Evolutionary conservation across 176 grass and related monocot species (phyloP).

Genomic region (Bromus sterilis): DNA sequence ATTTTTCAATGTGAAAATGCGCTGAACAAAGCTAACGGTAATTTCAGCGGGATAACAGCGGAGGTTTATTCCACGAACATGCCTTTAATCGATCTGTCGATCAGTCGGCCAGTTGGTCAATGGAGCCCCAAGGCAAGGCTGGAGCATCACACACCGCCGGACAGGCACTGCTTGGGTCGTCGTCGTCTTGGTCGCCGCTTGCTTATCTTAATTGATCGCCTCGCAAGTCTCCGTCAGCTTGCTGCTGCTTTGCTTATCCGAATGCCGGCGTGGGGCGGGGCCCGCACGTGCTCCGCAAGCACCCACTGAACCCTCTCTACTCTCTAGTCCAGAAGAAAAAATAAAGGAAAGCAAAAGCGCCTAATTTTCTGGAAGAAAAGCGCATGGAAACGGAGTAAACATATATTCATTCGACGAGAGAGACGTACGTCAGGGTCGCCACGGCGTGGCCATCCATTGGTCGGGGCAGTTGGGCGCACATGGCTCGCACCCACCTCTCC

Average conservation of each 20-base stretch:
- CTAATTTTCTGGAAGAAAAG: neutral
- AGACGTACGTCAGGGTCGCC: neutral
- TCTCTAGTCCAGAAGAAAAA: neutral
- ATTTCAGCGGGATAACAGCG: neutral
- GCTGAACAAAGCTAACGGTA: too few species aligned
- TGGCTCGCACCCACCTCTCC: neutral
- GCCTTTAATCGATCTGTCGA: neutral
- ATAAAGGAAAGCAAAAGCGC: neutral
- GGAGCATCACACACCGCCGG: neutral
- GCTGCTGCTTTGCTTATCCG: neutral
- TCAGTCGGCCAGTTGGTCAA: neutral
- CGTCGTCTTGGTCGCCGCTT: neutral
- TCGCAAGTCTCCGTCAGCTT: neutral
- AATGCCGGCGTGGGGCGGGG: neutral
- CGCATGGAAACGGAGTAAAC: neutral
- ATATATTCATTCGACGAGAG: neutral
- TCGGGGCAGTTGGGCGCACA: neutral
- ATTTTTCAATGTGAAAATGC: too few species aligned
- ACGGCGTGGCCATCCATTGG: neutral
- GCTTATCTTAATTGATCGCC: neutral
- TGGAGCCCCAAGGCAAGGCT: constrained; percentile 1
- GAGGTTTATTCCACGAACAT: neutral
- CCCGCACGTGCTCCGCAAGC: neutral
- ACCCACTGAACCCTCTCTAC: neutral
- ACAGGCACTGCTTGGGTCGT: neutral